These are phyloP conservation scores for Naematelia aurantialba DNA, from an alignment of 768 basidiomycete species.

Conservation along the genomic window DNA sequence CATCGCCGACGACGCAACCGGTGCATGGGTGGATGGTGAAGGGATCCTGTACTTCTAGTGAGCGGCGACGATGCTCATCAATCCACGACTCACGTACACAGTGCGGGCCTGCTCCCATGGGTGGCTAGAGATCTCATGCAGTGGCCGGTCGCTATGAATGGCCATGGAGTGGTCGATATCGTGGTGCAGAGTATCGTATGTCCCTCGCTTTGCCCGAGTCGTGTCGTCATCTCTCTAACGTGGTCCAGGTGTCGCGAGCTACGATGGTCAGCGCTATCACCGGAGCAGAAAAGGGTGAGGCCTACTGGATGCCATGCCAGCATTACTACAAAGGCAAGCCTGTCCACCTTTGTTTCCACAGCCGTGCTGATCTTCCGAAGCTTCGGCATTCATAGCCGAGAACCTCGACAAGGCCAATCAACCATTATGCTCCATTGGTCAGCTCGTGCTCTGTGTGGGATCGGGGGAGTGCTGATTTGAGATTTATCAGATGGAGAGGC, in stretches of 20 bases:
- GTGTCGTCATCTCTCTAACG: background rate
- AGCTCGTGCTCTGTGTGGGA: constrained; percentile 6
- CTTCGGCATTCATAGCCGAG: constrained; percentile 41
- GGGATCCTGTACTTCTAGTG: constrained; percentile 47
- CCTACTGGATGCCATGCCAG: constrained; percentile 46
- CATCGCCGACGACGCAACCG: background rate
- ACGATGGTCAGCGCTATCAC: constrained; percentile 40
- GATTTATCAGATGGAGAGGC: constrained; percentile 44
- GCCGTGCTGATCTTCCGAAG: constrained; percentile 12
- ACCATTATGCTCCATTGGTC: constrained; percentile 41
- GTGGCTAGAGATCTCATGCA: constrained; percentile 46
- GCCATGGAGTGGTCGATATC: constrained; percentile 46
- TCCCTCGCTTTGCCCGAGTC: background rate
- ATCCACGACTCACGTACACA: background rate
- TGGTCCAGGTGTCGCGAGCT: constrained; percentile 34
- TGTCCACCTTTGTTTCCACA: background rate
- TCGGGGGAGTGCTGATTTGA: background rate
- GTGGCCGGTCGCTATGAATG: constrained; percentile 46
- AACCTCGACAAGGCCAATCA: constrained; percentile 35
- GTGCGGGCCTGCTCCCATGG: constrained; percentile 42
- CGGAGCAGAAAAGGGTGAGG: constrained; percentile 43
- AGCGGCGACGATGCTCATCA: constrained; percentile 7
- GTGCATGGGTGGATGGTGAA: constrained; percentile 41
- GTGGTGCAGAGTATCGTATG: constrained; percentile 45
- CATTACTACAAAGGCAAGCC: constrained; percentile 47